Conservation (phyloP, 2,329 filamentous ascomycete species). For the Verruconis gallopava region DNA sequence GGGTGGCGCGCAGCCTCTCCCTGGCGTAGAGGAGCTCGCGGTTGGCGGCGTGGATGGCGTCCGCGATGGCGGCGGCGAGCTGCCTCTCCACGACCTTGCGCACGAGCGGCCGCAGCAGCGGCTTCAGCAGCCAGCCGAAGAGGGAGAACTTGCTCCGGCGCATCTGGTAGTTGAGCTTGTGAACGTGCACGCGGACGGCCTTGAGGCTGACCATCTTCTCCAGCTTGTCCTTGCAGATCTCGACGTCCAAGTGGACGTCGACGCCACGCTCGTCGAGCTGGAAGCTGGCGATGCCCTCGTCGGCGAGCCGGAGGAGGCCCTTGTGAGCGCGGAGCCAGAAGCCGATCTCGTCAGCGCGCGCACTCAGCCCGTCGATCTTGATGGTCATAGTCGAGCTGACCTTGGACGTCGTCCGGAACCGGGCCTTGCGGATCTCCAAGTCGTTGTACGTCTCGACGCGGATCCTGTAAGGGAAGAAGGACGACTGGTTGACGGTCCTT, state of each 20-base stretch:
- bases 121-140: constrained; percentile 72
- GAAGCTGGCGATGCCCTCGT: constrained; percentile 78
- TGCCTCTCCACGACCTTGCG: constrained; percentile 68
- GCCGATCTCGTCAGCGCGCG: constrained; percentile 75
- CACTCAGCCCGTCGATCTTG: constrained; percentile 68
- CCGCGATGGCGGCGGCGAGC: constrained; percentile 57
- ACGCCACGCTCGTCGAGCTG: constrained; percentile 75
- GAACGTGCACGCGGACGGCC: constrained; percentile 65
- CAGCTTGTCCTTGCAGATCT: constrained; percentile 62
- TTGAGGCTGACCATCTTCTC: constrained; percentile 73
- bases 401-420: constrained; percentile 52
- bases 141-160: constrained; percentile 63
- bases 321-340: constrained; percentile 78
- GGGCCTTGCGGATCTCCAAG: constrained; percentile 69
- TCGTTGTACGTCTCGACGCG: constrained; percentile 76
- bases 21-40: constrained; percentile 76
- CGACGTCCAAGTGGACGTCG: constrained; percentile 73
- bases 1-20: constrained; percentile 72
- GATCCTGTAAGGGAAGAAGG: constrained; percentile 77
- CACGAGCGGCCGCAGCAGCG: constrained; percentile 67
- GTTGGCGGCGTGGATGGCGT: constrained; percentile 60
- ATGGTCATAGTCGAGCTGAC: constrained; percentile 58
- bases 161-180: constrained; percentile 73
- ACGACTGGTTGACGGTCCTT: constrained; percentile 67
- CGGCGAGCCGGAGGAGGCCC: constrained; percentile 59